Evolutionary conservation across 106 monocot species (phyloP), one percentile per base, ranked within the genome.

Genomic region (Allium sativum): DNA sequence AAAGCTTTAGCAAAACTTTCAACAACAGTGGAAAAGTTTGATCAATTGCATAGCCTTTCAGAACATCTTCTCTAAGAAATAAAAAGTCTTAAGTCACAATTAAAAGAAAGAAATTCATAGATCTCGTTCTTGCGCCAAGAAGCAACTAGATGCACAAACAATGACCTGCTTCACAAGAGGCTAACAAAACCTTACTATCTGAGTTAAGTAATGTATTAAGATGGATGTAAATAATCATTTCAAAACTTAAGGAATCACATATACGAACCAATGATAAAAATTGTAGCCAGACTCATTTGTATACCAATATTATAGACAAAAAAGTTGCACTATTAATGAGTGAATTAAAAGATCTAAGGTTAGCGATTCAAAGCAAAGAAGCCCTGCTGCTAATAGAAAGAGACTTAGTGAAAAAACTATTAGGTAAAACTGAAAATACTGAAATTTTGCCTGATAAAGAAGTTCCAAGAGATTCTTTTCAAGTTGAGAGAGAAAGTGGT

Each of bases 101-200:
- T 91, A 69, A 77, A 91, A 61, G 75, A 65, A 41, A 72, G 76
- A 50, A 84, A 98, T 62, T 87, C 80, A 41, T 90, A 98, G 67
- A 82, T 98, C 43, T 91, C 87, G 50, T 98, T 98, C 74, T 65
- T 98, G 73, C 91, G 87, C 19, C 87, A 98, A 50, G 96, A 98
- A 63, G 76, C 91, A 17, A 92, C 91, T 42, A 84, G 80, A 65
- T 82, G 81, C 42, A 85, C 96, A 9, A 74, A 88, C 55, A 82
- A 98, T 69, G 76, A 82, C 65, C 54, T 91, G 68, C 76, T 58
- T 82, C 82, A 42, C 82, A 91, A 53, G 91, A 92, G 66, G 69
- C 45, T 43, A 87, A 71, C 65, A 87, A 91, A 58, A 87, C 84
- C 54, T 62, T 80, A 47, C 68, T 58, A 44, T 65, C 61, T 67